phyloP scores from a whole-genome alignment of 768 basidiomycete genomes.

The Pholiota molesta region DNA sequence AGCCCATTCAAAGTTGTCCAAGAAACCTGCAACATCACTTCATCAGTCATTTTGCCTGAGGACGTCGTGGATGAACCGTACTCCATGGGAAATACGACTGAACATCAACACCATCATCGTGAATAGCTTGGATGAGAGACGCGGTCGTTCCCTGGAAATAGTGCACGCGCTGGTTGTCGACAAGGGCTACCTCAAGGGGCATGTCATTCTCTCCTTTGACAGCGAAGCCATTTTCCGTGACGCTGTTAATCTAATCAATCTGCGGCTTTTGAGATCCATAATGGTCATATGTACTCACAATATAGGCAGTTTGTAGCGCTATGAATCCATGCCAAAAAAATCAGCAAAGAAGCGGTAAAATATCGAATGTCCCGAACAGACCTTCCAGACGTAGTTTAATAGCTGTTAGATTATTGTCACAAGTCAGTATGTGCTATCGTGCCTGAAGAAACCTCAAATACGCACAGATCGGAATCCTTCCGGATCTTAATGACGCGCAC shows the following conservation, averaged over 20 bases:
- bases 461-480: constrained; percentile 65
- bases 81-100: constrained; percentile 72
- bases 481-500: constrained; percentile 46
- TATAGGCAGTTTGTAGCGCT: constrained; percentile 45
- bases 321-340: constrained; percentile 25
- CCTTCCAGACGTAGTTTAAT: constrained; percentile 73
- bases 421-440: constrained; percentile 7
- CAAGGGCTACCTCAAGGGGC: constrained; percentile 53
- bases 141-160: constrained; percentile 65
- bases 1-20: constrained; percentile 81
- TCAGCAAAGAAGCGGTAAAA: constrained; percentile 4
- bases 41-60: constrained; percentile 1
- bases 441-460: constrained; percentile 1
- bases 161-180: constrained; percentile 65
- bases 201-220: constrained; percentile 64
- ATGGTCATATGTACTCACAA: constrained; percentile 28
- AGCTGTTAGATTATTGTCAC: constrained; percentile 34
- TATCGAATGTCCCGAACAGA: constrained; percentile 25
- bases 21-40: constrained; percentile 49
- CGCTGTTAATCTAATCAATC: constrained; percentile 35
- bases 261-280: not conserved
- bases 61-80: constrained; percentile 30
- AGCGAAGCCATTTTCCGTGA: constrained; percentile 78
- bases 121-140: constrained; percentile 57
- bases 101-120: constrained; percentile 65